Conservation (phyloP, 306 rosid genomes). For the Mimosa pudica region DNA sequence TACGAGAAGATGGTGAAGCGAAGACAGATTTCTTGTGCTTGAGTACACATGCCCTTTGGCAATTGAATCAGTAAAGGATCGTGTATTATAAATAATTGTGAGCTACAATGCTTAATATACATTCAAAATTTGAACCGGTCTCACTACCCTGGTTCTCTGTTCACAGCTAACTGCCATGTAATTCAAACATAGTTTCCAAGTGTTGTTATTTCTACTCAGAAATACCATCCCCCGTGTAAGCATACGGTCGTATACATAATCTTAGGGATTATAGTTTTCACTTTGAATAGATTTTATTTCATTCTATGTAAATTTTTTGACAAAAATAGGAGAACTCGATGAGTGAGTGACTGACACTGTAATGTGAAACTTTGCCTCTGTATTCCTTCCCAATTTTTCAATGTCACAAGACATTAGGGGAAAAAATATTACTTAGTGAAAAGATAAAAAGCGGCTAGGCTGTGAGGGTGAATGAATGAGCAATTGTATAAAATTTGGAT, state of each 20-base stretch:
- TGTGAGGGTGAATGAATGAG: slow-evolving; percentile 47
- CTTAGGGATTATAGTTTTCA: background rate
- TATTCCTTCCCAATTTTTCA: background rate
- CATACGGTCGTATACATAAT: background rate
- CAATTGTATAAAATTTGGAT: slow-evolving; percentile 60
- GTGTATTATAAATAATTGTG: slow-evolving; percentile 41
- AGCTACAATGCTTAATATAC: slow-evolving; percentile 22
- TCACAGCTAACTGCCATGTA: background rate
- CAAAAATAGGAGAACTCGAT: background rate
- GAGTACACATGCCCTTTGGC: slow-evolving; percentile 30
- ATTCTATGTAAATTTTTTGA: too few species aligned
- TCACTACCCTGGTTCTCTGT: background rate
- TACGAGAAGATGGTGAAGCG: slow-evolving; percentile 77
- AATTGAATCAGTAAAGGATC: slow-evolving; percentile 9
- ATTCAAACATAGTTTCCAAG: background rate
- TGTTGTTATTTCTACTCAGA: background rate
- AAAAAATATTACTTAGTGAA: background rate
- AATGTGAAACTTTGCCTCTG: background rate
- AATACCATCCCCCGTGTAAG: background rate
- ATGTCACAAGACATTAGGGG: background rate
- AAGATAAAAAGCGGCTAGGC: background rate
- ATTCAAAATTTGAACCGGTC: background rate
- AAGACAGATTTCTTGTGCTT: slow-evolving; percentile 83
- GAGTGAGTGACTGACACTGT: background rate
- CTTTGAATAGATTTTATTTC: too few species aligned